Evolutionary conservation across 2,329 filamentous ascomycete genomes (phyloP), one percentile per base, ranked within the genome.

Genomic region (Tolypocladium ophioglossoides): DNA sequence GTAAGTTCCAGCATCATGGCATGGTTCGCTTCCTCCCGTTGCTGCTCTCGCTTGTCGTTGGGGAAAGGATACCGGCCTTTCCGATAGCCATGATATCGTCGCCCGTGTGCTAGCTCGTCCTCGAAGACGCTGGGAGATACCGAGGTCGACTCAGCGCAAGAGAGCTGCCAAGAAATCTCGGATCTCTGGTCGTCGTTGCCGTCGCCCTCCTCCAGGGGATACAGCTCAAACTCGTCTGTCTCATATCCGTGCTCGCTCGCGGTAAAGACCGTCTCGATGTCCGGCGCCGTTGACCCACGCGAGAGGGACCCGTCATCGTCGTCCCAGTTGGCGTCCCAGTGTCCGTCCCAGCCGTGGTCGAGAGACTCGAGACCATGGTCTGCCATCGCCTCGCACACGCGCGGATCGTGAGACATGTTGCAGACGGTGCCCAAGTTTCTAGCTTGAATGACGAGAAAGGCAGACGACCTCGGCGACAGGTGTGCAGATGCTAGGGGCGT

Each of bases 11-110:
- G 67, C 62, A 79, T 74, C 56, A 75, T 63, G 12, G 65, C 63
- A 56, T 79, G 76, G 55, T 73, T 72, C 54, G 72, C 66, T 41
- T 77, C 71, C 55, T 78, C 73, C 11, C 74, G 68, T 24, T 69
- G 66, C 57, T 76, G 74, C 61, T 78, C 76, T 10, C 61, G 58
- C 35, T 71, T 67, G 57, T 78, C 74, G 54, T 78, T 77, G 3
- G 75, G 74, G 20, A 77, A 62, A 2, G 74, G 73, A 54, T 76
- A 78, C n/a, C 69, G 65, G 38, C 72, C 72, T 39, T 70, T 64
- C 49, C 69, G 67, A 58, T 71, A 77, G 35, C 68, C 66, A 59
- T 77, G 74, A 54, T 76, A 78, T n/a, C 64, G 63, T 50, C 68
- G 65, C 4, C 68, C 68, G 53, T 67, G 60, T 34, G 63, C 62